Conservation (phyloP, 75 land plant species). For the Adiantum capillusveneris region DNA sequence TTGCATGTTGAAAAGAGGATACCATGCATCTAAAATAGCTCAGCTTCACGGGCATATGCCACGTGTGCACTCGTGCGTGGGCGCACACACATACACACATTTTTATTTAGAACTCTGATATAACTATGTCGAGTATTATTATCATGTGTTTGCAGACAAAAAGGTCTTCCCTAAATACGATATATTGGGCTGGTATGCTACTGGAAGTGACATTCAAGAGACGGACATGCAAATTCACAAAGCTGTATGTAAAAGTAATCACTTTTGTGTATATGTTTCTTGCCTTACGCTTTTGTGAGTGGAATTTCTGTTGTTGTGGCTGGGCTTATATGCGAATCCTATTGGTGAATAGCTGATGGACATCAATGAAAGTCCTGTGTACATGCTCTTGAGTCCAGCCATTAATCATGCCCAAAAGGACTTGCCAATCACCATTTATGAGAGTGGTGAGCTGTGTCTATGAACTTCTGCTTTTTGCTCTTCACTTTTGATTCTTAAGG, state of each 20-base stretch:
- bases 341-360: conserved; percentile 63
- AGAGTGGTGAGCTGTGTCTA: conserved; percentile 57
- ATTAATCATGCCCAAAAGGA: conserved; percentile 95
- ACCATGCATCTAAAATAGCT: too few relatives aligned
- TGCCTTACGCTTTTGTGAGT: too few relatives aligned
- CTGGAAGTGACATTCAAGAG: conserved; percentile 79
- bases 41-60: too few relatives aligned
- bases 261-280: too few relatives aligned
- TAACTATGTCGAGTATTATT: too few relatives aligned
- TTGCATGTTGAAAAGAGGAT: too few relatives aligned
- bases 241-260: conserved; percentile 84
- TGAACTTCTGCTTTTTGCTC: background rate
- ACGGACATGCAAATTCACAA: conserved; percentile 92
- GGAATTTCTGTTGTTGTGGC: too few relatives aligned
- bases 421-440: conserved; percentile 82
- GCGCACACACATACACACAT: too few relatives aligned
- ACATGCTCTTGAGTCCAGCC: conserved; percentile 82
- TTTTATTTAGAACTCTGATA: too few relatives aligned
- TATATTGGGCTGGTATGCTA: conserved; percentile 95
- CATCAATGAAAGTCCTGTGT: conserved; percentile 96
- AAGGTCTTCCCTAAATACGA: conserved; percentile 96
- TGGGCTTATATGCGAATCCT: too few relatives aligned
- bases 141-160: conserved; percentile 50
- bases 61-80: too few relatives aligned
- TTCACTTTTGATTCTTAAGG: too few relatives aligned